Evolutionary conservation across 768 basidiomycete species (phyloP).

Genomic region (Kwoniella dendrophila): DNA sequence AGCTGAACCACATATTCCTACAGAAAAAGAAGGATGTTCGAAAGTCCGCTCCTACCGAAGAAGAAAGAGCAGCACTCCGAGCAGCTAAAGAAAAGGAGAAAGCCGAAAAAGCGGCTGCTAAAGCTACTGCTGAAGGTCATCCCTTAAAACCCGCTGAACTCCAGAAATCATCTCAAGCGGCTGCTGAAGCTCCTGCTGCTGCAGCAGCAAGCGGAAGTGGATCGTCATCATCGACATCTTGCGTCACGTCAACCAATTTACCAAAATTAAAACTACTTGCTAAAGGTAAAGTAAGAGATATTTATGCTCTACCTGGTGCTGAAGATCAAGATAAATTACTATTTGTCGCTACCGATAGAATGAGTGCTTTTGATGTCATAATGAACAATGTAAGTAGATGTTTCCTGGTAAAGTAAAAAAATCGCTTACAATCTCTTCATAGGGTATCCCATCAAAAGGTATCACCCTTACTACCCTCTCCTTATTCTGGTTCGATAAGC

Average conservation of each 20-base stretch:
- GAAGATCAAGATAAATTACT: conserved; percentile 67
- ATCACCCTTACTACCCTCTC: conserved; percentile 85
- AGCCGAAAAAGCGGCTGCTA: conserved; percentile 45
- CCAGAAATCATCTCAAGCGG: conserved; percentile 17
- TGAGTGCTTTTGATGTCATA: conserved; percentile 95
- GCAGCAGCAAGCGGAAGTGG: conserved; percentile 20
- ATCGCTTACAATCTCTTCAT: conserved; percentile 20
- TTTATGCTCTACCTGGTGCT: conserved; percentile 71
- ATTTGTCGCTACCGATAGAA: conserved; percentile 92
- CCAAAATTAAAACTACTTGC: conserved; percentile 69
- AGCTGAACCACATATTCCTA: background rate
- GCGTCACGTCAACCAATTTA: conserved; percentile 48
- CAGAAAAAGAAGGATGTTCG: conserved; percentile 38
- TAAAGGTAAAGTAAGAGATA: conserved; percentile 93
- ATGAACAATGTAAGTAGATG: conserved; percentile 75
- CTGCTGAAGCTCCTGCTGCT: conserved; percentile 22
- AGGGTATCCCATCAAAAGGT: conserved; percentile 96
- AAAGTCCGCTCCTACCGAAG: conserved; percentile 44
- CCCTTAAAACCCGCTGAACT: conserved; percentile 17
- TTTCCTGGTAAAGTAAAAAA: background rate
- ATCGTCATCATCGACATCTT: conserved; percentile 15
- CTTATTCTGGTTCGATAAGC: conserved; percentile 90
- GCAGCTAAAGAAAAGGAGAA: conserved; percentile 50
- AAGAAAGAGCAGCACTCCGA: conserved; percentile 46
- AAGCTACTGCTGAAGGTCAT: conserved; percentile 22